Evolutionary conservation across 768 basidiomycete genomes (phyloP).

Genomic region (Rhodosporidiobolus odoratus): DNA sequence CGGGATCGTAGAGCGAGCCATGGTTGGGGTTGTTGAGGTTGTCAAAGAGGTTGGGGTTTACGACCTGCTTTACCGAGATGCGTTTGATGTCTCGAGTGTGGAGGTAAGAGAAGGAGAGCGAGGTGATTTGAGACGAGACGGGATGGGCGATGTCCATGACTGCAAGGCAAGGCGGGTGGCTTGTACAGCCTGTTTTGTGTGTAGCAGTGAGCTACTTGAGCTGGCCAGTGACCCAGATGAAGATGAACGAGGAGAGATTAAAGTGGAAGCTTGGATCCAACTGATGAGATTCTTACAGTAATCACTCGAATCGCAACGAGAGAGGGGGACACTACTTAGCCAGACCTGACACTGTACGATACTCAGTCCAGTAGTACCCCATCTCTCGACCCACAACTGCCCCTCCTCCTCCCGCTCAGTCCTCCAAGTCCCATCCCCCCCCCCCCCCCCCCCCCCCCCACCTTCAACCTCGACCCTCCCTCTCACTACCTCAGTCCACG

Average conservation of each 20-base stretch:
- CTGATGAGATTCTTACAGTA: too few species aligned
- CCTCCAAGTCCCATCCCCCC: too few species aligned
- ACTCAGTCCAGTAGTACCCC: too few species aligned
- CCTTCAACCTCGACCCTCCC: not conserved
- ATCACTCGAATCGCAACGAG: too few species aligned
- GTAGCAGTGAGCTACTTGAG: not conserved
- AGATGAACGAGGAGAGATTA: not conserved
- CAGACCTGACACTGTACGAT: too few species aligned
- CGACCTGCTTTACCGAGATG: conserved; percentile 95
- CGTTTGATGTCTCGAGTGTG: conserved; percentile 77
- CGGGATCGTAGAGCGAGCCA: conserved; percentile 91
- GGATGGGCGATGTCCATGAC: conserved; percentile 76
- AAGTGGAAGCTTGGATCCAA: too few species aligned
- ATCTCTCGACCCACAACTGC: too few species aligned
- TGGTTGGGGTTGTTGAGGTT: conserved; percentile 85
- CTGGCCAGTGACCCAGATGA: not conserved
- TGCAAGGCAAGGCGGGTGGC: not conserved
- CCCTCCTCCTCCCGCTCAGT: too few species aligned
- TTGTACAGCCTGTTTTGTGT: conserved; percentile 24
- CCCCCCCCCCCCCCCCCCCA: too few species aligned
- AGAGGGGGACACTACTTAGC: too few species aligned
- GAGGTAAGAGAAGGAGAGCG: conserved; percentile 89
- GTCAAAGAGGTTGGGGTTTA: conserved; percentile 87
- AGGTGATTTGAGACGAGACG: conserved; percentile 73
- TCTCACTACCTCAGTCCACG: not conserved